Evolutionary conservation across 768 basidiomycete genomes (phyloP), one percentile per base, ranked within the genome.

Genomic region (Ramaria sp.): DNA sequence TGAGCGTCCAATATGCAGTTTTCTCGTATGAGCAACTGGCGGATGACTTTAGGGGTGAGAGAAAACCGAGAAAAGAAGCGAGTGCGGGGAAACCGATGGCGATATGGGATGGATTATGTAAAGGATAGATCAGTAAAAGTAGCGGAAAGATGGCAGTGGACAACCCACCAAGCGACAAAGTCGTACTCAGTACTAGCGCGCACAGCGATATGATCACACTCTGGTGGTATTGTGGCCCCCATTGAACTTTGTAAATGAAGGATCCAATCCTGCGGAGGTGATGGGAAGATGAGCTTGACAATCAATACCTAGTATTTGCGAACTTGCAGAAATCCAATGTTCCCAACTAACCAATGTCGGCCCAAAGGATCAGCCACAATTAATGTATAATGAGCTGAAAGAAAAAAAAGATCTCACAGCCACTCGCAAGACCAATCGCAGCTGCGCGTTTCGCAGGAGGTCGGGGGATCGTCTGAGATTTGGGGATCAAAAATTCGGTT

Each of bases 231-330:
- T n/a, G n/a, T n/a, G n/a, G n/a, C n/a, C n/a, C n/a, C n/a, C n/a
- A n/a, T n/a, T n/a, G n/a, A n/a, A n/a, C n/a, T 59, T 77, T 77
- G 82, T 82, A 84, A 0, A 75, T 59, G 50, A 47, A 59, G 16
- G 56, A 56, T 34, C 50, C 56, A 34, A 49, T 54, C 30, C 44
- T 45, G 5, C n/a, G n/a, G 30, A 16, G 24, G n/a, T 7, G 25
- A n/a, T 8, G 38, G 30, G 45, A 6, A n/a, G 30, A 54, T 18
- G 18, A 45, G 20, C 5, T 5, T 16, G 5, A 18, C 24, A 27
- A 5, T 44, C 5, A 34, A 28, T 27, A 36, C 24, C 1, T n/a
- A n/a, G 3, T 38, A 39, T 8, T 38, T 10, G 22, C 27, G 30
- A 5, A 16, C 55, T 24, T 25, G 50, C 56, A 56, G 28, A 34